phyloP scores from a whole-genome alignment of 345 rosid genomes.

The thale cress (Arabidopsis thaliana) region TAIR10.1 NC_003076.8:26925501-26926000 shows the following conservation, averaged over 20 bases:
- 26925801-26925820: conserved; percentile 24
- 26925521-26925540: conserved; percentile 2
- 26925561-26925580: not conserved
- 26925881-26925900: not conserved
- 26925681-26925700: not conserved
- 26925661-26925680: not conserved
- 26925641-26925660: conserved; percentile 7
- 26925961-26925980: conserved; percentile 31
- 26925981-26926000: conserved; percentile 43
- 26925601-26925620: not conserved
- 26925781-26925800: conserved; percentile 37
- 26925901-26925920: not conserved
- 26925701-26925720: conserved; percentile 14
- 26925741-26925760: conserved; percentile 13
- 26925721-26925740: conserved; percentile 8
- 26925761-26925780: not conserved
- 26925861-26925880: not conserved
- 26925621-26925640: not conserved
- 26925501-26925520: not conserved
- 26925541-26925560: not conserved
- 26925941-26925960: conserved; percentile 34
- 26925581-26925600: not conserved
- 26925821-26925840: conserved; percentile 22
- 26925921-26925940: conserved; percentile 26
- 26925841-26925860: not conserved